These are phyloP conservation scores for Suillus paluster DNA, from an alignment of 768 basidiomycete species.

Conservation along the genomic window DNA sequence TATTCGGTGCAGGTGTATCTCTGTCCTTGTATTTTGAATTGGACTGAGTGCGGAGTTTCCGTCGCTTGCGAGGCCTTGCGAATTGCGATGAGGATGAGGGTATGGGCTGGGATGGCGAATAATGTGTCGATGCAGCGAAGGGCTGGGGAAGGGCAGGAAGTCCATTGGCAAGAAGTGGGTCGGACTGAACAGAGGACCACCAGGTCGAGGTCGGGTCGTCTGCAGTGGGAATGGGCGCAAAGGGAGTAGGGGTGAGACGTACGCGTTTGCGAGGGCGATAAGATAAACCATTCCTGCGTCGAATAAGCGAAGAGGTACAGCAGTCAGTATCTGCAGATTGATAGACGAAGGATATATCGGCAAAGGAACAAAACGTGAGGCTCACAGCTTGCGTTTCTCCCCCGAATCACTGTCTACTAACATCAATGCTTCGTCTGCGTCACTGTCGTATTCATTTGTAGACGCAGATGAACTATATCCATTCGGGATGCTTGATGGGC, in stretches of 20 bases:
- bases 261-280: constrained; percentile 65
- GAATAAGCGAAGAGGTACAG: constrained; percentile 28
- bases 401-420: constrained; percentile 45
- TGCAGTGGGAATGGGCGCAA: constrained; percentile 34
- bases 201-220: constrained; percentile 61
- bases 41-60: constrained; percentile 21
- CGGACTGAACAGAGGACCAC: constrained; percentile 75
- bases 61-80: constrained; percentile 10
- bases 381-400: constrained; percentile 67
- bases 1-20: constrained; percentile 35
- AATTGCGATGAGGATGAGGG: constrained; percentile 26
- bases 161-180: constrained; percentile 64
- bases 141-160: constrained; percentile 55
- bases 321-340: not conserved
- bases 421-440: constrained; percentile 37
- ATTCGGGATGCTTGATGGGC: constrained; percentile 37
- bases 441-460: constrained; percentile 39
- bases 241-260: constrained; percentile 42
- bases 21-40: constrained; percentile 22
- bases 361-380: constrained; percentile 11
- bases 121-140: constrained; percentile 35
- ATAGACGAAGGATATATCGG: not conserved
- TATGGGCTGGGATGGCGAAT: constrained; percentile 14
- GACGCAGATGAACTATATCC: constrained; percentile 24
- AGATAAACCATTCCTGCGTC: constrained; percentile 34